Conservation (phyloP, 2,329 filamentous ascomycete species). For the Aureobasidium sp. region DNA sequence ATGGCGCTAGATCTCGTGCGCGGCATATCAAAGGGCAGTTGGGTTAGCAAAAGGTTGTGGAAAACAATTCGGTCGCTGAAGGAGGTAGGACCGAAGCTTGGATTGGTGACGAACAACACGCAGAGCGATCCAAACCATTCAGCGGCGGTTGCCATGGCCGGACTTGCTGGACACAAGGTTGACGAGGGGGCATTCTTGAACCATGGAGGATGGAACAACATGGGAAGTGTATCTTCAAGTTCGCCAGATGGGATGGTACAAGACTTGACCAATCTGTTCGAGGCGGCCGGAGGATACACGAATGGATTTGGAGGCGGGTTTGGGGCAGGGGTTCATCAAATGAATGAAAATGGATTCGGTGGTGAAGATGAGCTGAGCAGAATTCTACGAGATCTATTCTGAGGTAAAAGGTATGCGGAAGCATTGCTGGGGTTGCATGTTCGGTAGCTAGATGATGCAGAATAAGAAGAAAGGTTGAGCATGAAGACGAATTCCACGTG, state of each 20-base stretch:
- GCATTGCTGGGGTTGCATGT: no score
- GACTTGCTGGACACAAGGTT: conserved; percentile 53
- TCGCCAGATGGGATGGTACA: conserved; percentile 55
- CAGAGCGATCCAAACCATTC: conserved; percentile 47
- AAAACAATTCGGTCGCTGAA: conserved; percentile 62
- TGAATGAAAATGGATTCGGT: conserved; percentile 31
- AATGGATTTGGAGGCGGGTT: conserved; percentile 18
- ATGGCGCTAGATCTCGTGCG: conserved; percentile 67
- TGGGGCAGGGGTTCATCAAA: conserved; percentile 22
- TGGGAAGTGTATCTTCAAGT: conserved; percentile 34
- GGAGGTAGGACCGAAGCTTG: conserved; percentile 61
- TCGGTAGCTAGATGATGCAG: neutral
- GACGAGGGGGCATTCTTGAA: conserved; percentile 46
- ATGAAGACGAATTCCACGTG: neutral
- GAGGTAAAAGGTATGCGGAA: neutral
- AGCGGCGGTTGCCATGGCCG: conserved; percentile 58
- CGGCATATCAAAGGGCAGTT: conserved; percentile 61
- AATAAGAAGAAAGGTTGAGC: neutral
- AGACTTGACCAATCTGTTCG: conserved; percentile 55
- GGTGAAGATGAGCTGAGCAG: conserved; percentile 52
- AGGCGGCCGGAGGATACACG: conserved; percentile 49
- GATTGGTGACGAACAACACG: conserved; percentile 34
- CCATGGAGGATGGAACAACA: conserved; percentile 9
- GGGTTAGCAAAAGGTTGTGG: conserved; percentile 66
- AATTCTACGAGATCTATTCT: conserved; percentile 53